Evolutionary conservation across 257 asterid genomes (phyloP).

Genomic region (Solanum chiquidenum): DNA sequence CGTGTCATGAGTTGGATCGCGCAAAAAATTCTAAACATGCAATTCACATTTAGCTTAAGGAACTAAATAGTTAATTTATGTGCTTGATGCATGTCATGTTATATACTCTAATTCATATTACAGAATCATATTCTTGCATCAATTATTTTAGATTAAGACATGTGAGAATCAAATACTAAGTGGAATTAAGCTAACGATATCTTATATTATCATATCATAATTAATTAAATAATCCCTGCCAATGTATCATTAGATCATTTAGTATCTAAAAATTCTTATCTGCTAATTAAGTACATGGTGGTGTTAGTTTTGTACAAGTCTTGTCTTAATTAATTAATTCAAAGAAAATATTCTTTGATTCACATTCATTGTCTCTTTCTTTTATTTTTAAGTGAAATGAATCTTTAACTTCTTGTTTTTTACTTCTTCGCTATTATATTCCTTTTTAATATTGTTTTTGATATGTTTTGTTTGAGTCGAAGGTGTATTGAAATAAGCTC

Average conservation of each 20-base stretch:
- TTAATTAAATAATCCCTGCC: not conserved
- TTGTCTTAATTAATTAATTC: not conserved
- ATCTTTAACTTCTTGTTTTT: not conserved
- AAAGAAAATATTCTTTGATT: not conserved
- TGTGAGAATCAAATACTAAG: not conserved
- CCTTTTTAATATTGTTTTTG: fast-evolving
- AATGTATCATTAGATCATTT: not conserved
- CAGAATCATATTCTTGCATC: not conserved
- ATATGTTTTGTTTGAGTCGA: not conserved
- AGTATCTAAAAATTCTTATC: not conserved
- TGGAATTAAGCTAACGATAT: not conserved
- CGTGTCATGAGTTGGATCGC: not conserved
- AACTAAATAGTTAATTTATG: not conserved
- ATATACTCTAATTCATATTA: not conserved
- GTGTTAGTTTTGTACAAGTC: not conserved
- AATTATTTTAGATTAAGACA: not conserved
- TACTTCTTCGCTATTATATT: not conserved
- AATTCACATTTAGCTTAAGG: not conserved
- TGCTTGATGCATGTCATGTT: not conserved
- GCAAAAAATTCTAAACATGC: not conserved
- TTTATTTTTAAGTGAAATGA: not conserved
- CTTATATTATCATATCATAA: not conserved
- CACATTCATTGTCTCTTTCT: not conserved
- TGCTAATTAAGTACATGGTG: not conserved
- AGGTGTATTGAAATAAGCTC: fast-evolving